Evolutionary conservation across 176 grass and related monocot genomes (phyloP), one percentile per base, ranked within the genome.

Genomic region (Avena atlantica): DNA sequence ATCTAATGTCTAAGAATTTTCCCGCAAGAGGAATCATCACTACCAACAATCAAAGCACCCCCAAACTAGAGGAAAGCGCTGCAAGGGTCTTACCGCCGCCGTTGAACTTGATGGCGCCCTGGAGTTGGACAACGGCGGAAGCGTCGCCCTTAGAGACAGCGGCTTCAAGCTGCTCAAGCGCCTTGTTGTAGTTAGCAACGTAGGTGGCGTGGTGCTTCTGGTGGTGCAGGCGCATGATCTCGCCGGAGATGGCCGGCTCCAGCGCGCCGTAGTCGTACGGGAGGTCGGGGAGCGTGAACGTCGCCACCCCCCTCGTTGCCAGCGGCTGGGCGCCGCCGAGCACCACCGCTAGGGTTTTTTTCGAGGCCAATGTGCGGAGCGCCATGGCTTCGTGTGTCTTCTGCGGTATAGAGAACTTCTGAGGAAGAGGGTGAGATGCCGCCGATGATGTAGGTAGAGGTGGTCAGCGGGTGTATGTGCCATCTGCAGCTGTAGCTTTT

Each of bases 161-260:
- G 13, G 90, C 67, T 34, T 96, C 90, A 74, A 99, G 94, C 91
- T 99, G 92, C 92, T 99, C 94, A 14, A 99, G 94, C 25, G 97
- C 94, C 84, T 96, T 99, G 85, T 99, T 99, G 94, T 96, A 99
- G 89, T 99, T 99, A 79, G 97, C 87, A 53, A 99, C 90, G 73
- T 99, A 99, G 76, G 97, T 89, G 85, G 95, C 94, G 85, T 99
- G 97, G 80, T 99, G 97, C 89, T 99, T 99, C 85, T 96, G 91
- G 84, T 99, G 97, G 92, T 99, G 97, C 74, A 99, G 80, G 47
- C 57, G 80, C 97, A 99, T 99, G 87, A 99, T 99, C 85, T 96
- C 97, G 12, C 90, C 94, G 59, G 92, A 94, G 89, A 99, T 94
- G 53, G 62, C 90, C 51, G 97, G 94, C 68, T 99, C 97, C 76